Conservation (phyloP, 192 early-diverging fungal species). For the Radiomyces spectabilis region DNA sequence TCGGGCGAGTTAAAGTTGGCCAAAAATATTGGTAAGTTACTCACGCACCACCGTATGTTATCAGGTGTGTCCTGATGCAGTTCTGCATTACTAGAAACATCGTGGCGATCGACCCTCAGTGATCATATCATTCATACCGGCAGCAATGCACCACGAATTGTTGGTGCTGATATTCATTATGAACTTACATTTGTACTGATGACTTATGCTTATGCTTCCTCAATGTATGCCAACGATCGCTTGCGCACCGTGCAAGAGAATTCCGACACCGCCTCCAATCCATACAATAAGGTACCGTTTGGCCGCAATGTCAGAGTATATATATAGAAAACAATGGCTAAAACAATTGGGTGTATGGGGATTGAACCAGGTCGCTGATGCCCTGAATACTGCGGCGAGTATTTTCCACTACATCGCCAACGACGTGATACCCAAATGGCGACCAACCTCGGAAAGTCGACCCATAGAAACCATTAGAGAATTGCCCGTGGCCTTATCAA, state of each 20-base stretch:
- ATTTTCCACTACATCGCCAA: slow-evolving; percentile 44
- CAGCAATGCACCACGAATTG: slow-evolving; percentile 39
- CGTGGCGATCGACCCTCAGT: slow-evolving; percentile 48
- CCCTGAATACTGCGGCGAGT: slow-evolving; percentile 42
- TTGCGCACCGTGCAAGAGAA: slow-evolving; percentile 7
- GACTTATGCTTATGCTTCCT: slow-evolving; percentile 46
- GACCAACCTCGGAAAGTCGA: slow-evolving; percentile 9
- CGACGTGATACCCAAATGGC: slow-evolving; percentile 37
- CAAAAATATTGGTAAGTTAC: slow-evolving; percentile 19
- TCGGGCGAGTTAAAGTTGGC: slow-evolving; percentile 20
- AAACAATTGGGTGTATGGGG: neutral
- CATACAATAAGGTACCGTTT: neutral
- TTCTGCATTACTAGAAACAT: slow-evolving; percentile 34
- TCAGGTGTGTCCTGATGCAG: neutral
- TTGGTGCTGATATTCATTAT: slow-evolving; percentile 39
- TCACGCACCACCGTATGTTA: neutral
- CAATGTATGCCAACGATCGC: slow-evolving; percentile 24
- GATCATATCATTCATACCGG: slow-evolving; percentile 32
- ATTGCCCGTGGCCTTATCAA: slow-evolving; percentile 32
- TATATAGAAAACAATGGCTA: neutral
- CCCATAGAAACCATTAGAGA: slow-evolving; percentile 25
- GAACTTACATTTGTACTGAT: slow-evolving; percentile 49
- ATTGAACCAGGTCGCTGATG: slow-evolving; percentile 36
- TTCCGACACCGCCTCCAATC: neutral
- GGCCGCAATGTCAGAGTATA: slow-evolving; percentile 7